phyloP scores from a whole-genome alignment of 805 yeast genomes.

The Dipodascus albidus region DNA sequence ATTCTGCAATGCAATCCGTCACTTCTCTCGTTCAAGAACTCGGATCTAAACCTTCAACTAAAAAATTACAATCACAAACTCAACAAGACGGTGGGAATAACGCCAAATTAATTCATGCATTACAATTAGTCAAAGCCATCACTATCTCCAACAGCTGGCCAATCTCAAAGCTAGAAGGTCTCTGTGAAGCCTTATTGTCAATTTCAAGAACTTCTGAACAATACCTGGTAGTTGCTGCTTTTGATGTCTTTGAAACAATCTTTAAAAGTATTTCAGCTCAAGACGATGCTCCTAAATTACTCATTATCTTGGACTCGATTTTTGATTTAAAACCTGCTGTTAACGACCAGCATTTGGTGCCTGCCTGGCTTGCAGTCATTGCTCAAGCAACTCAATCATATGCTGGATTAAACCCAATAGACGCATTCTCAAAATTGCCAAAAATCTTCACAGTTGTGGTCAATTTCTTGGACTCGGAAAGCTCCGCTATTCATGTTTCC shows the following conservation, averaged over 20 bases:
- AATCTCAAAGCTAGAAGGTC: constrained; percentile 45
- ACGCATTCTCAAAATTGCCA: constrained; percentile 47
- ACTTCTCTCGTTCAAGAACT: constrained; percentile 30
- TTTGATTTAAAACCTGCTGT: constrained; percentile 71
- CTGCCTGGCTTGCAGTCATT: constrained; percentile 90
- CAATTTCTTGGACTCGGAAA: constrained; percentile 57
- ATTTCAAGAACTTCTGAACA: constrained; percentile 78
- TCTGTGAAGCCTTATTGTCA: constrained; percentile 68
- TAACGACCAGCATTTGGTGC: constrained; percentile 77
- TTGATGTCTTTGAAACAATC: constrained; percentile 72
- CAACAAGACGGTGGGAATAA: constrained; percentile 27
- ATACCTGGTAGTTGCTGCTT: constrained; percentile 69
- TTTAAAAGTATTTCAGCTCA: constrained; percentile 48
- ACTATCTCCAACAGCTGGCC: constrained; percentile 82
- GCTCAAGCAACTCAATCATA: constrained; percentile 65
- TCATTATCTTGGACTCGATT: constrained; percentile 55
- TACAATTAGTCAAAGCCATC: constrained; percentile 65
- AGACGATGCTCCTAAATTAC: constrained; percentile 49
- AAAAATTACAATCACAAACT: constrained; percentile 24
- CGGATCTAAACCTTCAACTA: constrained; percentile 24
- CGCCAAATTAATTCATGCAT: constrained; percentile 55
- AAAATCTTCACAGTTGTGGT: constrained; percentile 43
- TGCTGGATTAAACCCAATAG: constrained; percentile 37
- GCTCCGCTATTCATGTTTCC: constrained; percentile 51
- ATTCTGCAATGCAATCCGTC: constrained; percentile 48